Evolutionary conservation across 164 flowering plant species (phyloP).

Genomic region (Taxillus chinensis): DNA sequence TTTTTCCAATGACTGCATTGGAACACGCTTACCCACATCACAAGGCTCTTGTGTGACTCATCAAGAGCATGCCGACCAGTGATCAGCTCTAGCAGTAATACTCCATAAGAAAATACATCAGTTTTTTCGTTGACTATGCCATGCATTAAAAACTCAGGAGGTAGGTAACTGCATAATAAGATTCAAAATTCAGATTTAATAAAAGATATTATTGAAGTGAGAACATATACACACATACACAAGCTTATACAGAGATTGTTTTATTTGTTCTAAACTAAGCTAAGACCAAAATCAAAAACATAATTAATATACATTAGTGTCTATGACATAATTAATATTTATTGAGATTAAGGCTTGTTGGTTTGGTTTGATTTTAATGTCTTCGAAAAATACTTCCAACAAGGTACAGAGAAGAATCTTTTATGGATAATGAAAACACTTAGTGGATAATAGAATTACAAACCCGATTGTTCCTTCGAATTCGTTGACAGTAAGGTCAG

Average conservation of each 20-base stretch:
- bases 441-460: conserved; percentile 12
- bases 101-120: conserved; percentile 84
- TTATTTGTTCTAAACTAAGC: no score
- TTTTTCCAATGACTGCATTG: neutral
- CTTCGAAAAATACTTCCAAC: no score
- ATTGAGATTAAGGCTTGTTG: no score
- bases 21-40: conserved; percentile 74
- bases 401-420: neutral
- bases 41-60: conserved; percentile 60
- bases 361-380: no score
- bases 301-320: neutral
- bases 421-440: neutral
- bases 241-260: no score
- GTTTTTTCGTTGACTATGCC: conserved; percentile 93
- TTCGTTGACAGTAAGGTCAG: conserved; percentile 52
- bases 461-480: conserved; percentile 82
- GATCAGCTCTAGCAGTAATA: conserved; percentile 73
- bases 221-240: no score
- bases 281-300: neutral
- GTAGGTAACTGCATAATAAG: conserved; percentile 60
- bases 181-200: neutral
- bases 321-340: no score
- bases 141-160: conserved; percentile 93
- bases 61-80: conserved; percentile 71
- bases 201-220: neutral